Percentiles rank a stretch among this genome's conserved stretches.
Conservation (phyloP, 768 basidiomycete genomes). For the Phylloporus sp. region DNA sequence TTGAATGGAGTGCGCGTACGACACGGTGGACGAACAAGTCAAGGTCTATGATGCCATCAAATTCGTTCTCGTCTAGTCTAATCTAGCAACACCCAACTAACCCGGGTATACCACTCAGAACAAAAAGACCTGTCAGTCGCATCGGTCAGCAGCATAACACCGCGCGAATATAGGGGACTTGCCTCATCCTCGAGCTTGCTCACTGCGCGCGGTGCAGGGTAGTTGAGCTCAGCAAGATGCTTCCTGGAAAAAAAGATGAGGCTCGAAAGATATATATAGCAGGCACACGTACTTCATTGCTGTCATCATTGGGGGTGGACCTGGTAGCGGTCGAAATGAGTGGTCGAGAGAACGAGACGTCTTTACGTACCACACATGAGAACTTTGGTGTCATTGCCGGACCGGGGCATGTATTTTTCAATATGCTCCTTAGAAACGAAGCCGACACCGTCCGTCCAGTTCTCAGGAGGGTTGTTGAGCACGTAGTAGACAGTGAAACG, state of each 20-base stretch:
- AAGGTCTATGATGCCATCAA: neutral
- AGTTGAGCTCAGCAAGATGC: slow-evolving; percentile 83
- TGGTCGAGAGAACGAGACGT: slow-evolving; percentile 8
- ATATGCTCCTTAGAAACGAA: slow-evolving; percentile 95
- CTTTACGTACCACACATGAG: slow-evolving; percentile 74
- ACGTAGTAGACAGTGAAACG: slow-evolving; percentile 86
- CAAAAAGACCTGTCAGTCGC: slow-evolving; percentile 36
- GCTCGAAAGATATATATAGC: neutral
- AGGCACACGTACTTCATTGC: slow-evolving; percentile 69
- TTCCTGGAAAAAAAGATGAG: slow-evolving; percentile 48
- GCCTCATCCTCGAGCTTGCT: slow-evolving; percentile 93
- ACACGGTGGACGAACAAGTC: neutral
- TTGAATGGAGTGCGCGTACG: slow-evolving; percentile 34
- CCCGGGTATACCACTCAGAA: slow-evolving; percentile 28
- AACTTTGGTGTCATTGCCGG: slow-evolving; percentile 68
- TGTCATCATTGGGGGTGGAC: slow-evolving; percentile 71
- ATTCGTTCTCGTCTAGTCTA: slow-evolving; percentile 2
- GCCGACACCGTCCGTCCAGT: slow-evolving; percentile 86
- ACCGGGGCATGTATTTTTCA: slow-evolving; percentile 69
- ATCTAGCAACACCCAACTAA: neutral
- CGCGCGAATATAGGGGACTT: neutral
- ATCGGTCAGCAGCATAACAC: slow-evolving; percentile 12
- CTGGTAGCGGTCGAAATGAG: slow-evolving; percentile 28
- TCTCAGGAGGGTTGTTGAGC: slow-evolving; percentile 88
- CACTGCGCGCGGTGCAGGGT: slow-evolving; percentile 82